Evolutionary conservation across 305 asterid species (phyloP).

Genomic region (Fraxinus ornus): DNA sequence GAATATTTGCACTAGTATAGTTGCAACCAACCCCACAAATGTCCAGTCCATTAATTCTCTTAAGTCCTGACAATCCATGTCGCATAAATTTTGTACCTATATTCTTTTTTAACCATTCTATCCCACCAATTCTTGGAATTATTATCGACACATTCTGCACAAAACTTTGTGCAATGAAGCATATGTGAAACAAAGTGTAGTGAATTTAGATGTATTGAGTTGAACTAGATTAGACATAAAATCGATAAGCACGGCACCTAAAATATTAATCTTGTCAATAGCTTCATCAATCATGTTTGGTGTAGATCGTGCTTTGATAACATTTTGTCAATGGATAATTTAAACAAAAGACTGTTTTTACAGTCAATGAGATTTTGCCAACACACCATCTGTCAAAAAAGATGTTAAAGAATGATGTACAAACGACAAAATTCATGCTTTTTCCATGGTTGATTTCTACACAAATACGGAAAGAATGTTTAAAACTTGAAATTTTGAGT

Average conservation of each 20-base stretch:
- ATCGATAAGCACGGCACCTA: neutral
- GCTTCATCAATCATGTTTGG: too few relatives aligned
- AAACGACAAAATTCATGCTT: neutral
- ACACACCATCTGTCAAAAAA: too few relatives aligned
- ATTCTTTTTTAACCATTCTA: slow-evolving; percentile 11
- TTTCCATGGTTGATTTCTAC: neutral
- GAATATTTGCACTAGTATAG: neutral
- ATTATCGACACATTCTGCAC: slow-evolving; percentile 10
- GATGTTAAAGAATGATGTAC: too few relatives aligned
- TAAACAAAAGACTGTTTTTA: too few relatives aligned
- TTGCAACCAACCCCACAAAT: slow-evolving; percentile 24
- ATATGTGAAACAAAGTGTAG: neutral
- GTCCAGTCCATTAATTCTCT: slow-evolving; percentile 9
- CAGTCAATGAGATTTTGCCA: too few relatives aligned
- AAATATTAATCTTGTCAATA: neutral
- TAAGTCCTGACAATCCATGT: neutral
- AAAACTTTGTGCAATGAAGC: slow-evolving; percentile 15
- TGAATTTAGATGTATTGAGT: neutral
- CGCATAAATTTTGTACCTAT: slow-evolving; percentile 29
- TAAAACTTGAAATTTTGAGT: neutral
- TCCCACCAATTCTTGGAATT: slow-evolving; percentile 20
- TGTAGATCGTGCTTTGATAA: too few relatives aligned
- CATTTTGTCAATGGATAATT: too few relatives aligned
- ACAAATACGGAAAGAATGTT: neutral
- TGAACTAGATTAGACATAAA: neutral